Conservation (phyloP, 2,329 filamentous ascomycete species). For the Eutypa lata region DNA sequence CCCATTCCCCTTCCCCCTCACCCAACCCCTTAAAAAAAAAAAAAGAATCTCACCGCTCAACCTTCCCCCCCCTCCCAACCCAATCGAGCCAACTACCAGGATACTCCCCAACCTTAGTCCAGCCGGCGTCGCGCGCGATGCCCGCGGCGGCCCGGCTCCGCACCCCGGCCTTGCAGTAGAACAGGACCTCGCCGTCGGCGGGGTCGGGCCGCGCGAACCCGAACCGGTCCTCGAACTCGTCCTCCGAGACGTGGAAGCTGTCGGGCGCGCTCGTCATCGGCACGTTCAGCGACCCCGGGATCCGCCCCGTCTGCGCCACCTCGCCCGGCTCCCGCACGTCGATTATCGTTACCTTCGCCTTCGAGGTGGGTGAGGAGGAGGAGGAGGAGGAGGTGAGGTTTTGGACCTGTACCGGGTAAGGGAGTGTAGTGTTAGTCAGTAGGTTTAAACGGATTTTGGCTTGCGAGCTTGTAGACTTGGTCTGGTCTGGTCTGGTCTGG, state of each 20-base stretch:
- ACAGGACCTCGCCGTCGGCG: slow-evolving; percentile 55
- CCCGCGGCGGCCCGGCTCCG: slow-evolving; percentile 73
- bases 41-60: slow-evolving; percentile 43
- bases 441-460: too few species aligned
- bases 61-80: slow-evolving; percentile 66
- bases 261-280: slow-evolving; percentile 76
- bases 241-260: slow-evolving; percentile 73
- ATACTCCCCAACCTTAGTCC: slow-evolving; percentile 68
- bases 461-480: too few species aligned
- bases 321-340: slow-evolving; percentile 74
- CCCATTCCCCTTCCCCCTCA: not conserved
- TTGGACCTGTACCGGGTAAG: slow-evolving; percentile 15
- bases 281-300: slow-evolving; percentile 80
- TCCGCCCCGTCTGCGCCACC: slow-evolving; percentile 61
- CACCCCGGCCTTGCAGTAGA: slow-evolving; percentile 93
- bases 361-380: not conserved
- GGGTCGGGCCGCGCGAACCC: slow-evolving; percentile 66
- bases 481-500: too few species aligned
- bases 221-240: slow-evolving; percentile 81
- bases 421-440: slow-evolving; percentile 1
- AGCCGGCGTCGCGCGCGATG: slow-evolving; percentile 75
- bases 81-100: slow-evolving; percentile 80
- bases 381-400: slow-evolving; percentile 6
- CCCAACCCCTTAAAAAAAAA: not conserved
- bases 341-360: slow-evolving; percentile 19